Conservation (phyloP, 805 yeast genomes). For the Grigorovia jiainica region DNA sequence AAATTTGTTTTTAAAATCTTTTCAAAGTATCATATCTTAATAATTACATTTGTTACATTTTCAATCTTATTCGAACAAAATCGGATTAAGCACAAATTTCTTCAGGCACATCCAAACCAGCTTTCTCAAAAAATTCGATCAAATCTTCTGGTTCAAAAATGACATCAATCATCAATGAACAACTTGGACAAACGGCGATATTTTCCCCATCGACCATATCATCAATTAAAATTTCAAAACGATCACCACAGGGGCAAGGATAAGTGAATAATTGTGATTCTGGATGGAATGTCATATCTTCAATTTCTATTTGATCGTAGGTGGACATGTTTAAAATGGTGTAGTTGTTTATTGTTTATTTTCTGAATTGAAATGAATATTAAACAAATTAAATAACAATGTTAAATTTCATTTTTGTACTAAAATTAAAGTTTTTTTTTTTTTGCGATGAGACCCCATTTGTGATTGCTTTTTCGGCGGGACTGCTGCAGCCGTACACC, state of each 20-base stretch:
- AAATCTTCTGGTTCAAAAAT: constrained; percentile 62
- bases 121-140: constrained; percentile 33
- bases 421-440: too few relatives aligned
- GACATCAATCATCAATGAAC: constrained; percentile 87
- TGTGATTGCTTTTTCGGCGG: neutral
- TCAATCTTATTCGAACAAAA: neutral
- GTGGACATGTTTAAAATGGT: constrained; percentile 46
- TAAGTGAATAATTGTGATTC: constrained; percentile 74
- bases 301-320: constrained; percentile 94
- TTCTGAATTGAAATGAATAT: too few relatives aligned
- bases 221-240: constrained; percentile 75
- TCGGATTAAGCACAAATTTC: neutral
- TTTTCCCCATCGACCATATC: constrained; percentile 88
- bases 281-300: constrained; percentile 88
- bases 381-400: too few relatives aligned
- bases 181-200: constrained; percentile 93
- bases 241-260: constrained; percentile 98
- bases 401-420: too few relatives aligned
- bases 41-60: neutral
- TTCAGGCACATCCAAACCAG: constrained; percentile 23
- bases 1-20: neutral
- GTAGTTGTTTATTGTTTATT: too few relatives aligned
- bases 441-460: too few relatives aligned
- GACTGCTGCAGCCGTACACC: neutral
- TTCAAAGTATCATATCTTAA: neutral